Conservation (phyloP, 768 basidiomycete genomes). For the Kwoniella sp. region DNA sequence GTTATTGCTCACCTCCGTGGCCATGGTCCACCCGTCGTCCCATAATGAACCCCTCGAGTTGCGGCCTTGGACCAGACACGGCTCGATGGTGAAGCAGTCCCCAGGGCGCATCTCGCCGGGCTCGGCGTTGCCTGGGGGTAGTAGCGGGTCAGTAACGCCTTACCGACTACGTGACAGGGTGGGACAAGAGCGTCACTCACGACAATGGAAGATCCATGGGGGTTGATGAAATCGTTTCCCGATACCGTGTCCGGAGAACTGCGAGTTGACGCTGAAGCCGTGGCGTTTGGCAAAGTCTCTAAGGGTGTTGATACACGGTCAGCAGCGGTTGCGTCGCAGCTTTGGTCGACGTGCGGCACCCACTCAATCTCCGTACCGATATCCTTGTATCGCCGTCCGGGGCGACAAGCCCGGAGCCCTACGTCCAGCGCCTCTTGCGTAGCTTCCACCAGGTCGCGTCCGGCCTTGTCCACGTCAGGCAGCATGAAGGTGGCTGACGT, state of each 20-base stretch:
- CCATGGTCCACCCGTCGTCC: conserved; percentile 91
- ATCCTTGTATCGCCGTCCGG: conserved; percentile 62
- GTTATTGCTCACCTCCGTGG: conserved; percentile 62
- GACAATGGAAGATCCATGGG: conserved; percentile 76
- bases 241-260: conserved; percentile 84
- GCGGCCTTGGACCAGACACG: conserved; percentile 69
- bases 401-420: conserved; percentile 71
- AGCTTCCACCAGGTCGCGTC: conserved; percentile 61
- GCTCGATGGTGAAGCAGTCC: conserved; percentile 92
- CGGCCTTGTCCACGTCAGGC: conserved; percentile 69
- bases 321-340: neutral
- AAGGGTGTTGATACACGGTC: neutral
- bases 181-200: conserved; percentile 52
- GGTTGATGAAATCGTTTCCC: conserved; percentile 71
- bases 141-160: neutral
- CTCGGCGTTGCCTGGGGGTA: conserved; percentile 67
- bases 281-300: conserved; percentile 37
- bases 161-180: neutral
- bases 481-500: conserved; percentile 79
- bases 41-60: conserved; percentile 70
- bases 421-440: conserved; percentile 64
- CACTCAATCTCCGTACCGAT: conserved; percentile 67
- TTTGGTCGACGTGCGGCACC: conserved; percentile 1
- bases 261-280: conserved; percentile 63
- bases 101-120: conserved; percentile 76